Base-by-base conservation (phyloP, 164 flowering plant genomes). In the Aristolochia contorta region DNA sequence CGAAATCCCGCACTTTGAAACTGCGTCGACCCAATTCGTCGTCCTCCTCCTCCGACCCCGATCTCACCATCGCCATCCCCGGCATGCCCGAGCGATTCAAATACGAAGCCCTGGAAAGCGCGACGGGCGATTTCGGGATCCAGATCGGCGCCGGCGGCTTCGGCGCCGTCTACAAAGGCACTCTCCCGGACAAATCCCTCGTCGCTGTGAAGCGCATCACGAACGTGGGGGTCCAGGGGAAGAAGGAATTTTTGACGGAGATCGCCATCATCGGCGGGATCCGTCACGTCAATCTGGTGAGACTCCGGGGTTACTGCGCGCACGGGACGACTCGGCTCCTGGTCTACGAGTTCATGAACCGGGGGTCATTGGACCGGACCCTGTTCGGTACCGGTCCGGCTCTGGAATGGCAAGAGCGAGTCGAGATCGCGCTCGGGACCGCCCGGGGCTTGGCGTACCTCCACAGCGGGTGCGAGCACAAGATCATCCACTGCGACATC, bases 301-400 rank as follows among this genome's bases (percentile, higher is more conserved):
- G 72, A 60, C 50, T 91, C 64, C 75, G 72, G 68, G 98, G 96
- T 9, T 92, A 71, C 64, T 92, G 96, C 68, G 84, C 84, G 45
- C 79, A 83, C 56, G 86, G 82, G 21, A 66, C 78, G n/a, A 80
- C 77, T 41, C 71, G 85, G 48, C 72, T 89, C 12, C 66, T 92
- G 72, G 96, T 92, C 24, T 92, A 89, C 57, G 96, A 92, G 78
- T 89, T 78, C 67, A 92, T 92, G 96, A 87, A 81, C 68, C 82
- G 77, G 37, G 82, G 96, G 1, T 92, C 98, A 4, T 66, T 92
- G 21, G 96, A 87, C 48, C 69, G 80, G 15, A 67, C 82, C 30
- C 85, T 92, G 46, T 92, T 92, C 61, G 82, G 88, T 2, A 54
- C 53, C 54, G 86, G 85, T 18, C 84, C 86, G 2, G 84, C 79